A percentile compares a stretch with the other conserved stretches of the same genome.
Evolutionary conservation across 768 basidiomycete species (phyloP).

Genomic region (Pholiota microspora): DNA sequence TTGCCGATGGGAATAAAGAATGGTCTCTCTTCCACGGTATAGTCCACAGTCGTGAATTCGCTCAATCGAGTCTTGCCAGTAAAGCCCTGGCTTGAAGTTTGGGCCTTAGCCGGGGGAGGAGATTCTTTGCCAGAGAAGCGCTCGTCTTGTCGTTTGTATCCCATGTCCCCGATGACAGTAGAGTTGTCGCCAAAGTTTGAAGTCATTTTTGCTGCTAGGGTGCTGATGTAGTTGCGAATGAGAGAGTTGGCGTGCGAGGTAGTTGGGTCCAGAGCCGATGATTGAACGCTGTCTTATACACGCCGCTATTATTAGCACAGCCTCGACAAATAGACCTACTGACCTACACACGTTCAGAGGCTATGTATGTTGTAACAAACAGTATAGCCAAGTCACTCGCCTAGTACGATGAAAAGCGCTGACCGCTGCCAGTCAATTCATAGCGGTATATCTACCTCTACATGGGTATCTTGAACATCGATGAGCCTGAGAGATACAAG

Average conservation of each 20-base stretch:
- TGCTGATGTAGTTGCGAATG: background rate
- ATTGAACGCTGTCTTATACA: background rate
- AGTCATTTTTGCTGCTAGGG: slow-evolving; percentile 19
- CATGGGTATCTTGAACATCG: no score
- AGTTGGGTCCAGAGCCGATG: background rate
- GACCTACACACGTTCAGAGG: background rate
- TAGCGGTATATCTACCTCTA: no score
- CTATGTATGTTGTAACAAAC: background rate
- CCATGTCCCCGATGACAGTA: slow-evolving; percentile 42
- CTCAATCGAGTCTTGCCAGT: slow-evolving; percentile 14
- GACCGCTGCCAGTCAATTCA: no score
- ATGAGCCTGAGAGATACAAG: no score
- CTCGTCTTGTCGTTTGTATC: slow-evolving; percentile 23
- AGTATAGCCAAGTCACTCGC: no score
- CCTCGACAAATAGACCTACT: background rate
- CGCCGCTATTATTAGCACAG: background rate
- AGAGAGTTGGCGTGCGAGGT: background rate
- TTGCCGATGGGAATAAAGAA: slow-evolving; percentile 72
- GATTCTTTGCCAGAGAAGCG: slow-evolving; percentile 9
- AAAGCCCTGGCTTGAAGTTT: slow-evolving; percentile 6
- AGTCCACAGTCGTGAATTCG: slow-evolving; percentile 48
- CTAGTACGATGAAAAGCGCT: no score
- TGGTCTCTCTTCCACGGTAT: slow-evolving; percentile 53
- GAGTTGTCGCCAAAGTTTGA: slow-evolving; percentile 41
- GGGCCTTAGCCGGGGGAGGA: slow-evolving; percentile 7